A percentile compares a stretch with the other conserved stretches of the same genome.
Conservation (phyloP, 179 eudicot species). For the Monotropa hypopitys region DNA sequence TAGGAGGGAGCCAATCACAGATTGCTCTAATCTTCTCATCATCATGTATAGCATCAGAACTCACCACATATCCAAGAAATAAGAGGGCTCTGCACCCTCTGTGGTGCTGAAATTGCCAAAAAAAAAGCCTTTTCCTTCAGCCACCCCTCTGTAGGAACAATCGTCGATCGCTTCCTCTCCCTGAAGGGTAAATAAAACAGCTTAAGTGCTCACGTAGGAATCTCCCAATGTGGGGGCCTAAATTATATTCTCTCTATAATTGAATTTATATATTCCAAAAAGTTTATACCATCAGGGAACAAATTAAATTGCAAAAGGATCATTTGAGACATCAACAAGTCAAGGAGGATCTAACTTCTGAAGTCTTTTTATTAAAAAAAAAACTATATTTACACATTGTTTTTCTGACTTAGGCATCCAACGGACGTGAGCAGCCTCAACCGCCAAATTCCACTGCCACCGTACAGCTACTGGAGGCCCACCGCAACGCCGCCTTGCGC, state of each 20-base stretch:
- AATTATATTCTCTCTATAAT: no score
- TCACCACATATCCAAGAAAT: no score
- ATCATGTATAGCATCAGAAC: no score
- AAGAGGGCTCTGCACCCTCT: slow-evolving; percentile 28
- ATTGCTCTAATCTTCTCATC: no score
- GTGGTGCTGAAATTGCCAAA: slow-evolving; percentile 17
- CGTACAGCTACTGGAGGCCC: slow-evolving; percentile 3
- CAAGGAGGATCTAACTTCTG: not conserved
- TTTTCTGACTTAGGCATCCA: not conserved
- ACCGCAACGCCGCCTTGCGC: not conserved
- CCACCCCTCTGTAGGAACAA: slow-evolving; percentile 24
- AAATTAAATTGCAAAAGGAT: no score
- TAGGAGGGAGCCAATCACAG: no score
- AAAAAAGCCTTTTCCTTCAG: slow-evolving; percentile 25
- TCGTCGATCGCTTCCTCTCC: slow-evolving; percentile 16
- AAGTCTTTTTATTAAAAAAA: no score
- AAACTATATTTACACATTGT: not conserved
- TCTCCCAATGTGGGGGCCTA: not conserved
- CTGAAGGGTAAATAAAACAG: not conserved
- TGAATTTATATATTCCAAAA: no score
- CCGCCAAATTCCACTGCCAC: not conserved
- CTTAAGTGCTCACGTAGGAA: not conserved
- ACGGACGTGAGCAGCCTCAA: not conserved
- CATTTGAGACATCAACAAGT: not conserved
- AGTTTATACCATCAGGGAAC: no score